phyloP scores from a whole-genome alignment of 2,329 filamentous ascomycete species.

The Ceratocystis smalleyi region DNA sequence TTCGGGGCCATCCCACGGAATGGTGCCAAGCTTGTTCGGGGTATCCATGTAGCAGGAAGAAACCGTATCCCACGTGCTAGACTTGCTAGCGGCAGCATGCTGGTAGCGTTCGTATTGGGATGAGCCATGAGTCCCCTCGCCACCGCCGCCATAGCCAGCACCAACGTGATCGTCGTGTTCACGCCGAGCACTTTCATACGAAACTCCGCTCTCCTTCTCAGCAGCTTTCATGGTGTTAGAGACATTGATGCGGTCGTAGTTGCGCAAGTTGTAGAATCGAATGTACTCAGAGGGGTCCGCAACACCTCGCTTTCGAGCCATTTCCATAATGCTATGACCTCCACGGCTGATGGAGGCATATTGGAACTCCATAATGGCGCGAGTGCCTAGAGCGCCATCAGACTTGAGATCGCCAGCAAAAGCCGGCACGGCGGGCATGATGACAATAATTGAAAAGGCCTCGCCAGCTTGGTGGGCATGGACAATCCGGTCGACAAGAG shows the following conservation, averaged over 20 bases:
- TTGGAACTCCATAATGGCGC: constrained; percentile 81
- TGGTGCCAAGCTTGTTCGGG: constrained; percentile 49
- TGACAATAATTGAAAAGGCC: constrained; percentile 57
- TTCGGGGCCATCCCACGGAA: constrained; percentile 39
- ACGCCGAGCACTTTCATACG: constrained; percentile 49
- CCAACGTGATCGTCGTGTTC: constrained; percentile 46
- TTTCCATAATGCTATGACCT: constrained; percentile 62
- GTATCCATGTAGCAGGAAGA: constrained; percentile 70
- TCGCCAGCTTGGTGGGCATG: constrained; percentile 50
- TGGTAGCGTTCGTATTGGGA: constrained; percentile 57
- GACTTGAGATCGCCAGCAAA: constrained; percentile 67
- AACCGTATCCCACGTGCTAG: constrained; percentile 50
- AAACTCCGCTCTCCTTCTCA: constrained; percentile 48
- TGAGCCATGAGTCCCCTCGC: constrained; percentile 24
- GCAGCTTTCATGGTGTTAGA: constrained; percentile 44
- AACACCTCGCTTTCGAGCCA: constrained; percentile 51
- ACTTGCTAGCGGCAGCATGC: constrained; percentile 33
- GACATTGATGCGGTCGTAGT: constrained; percentile 68
- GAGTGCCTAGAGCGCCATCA: constrained; percentile 57
- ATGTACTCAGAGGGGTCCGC: constrained; percentile 57
- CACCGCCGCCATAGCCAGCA: constrained; percentile 28
- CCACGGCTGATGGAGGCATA: constrained; percentile 67
- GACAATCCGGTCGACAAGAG: constrained; percentile 62
- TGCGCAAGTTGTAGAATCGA: constrained; percentile 70
- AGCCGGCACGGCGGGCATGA: constrained; percentile 66